A percentile compares a stretch with the other conserved stretches of the same genome.
Conservation (phyloP, 2,329 filamentous ascomycete species). For the Arachnomyces sp. region DNA sequence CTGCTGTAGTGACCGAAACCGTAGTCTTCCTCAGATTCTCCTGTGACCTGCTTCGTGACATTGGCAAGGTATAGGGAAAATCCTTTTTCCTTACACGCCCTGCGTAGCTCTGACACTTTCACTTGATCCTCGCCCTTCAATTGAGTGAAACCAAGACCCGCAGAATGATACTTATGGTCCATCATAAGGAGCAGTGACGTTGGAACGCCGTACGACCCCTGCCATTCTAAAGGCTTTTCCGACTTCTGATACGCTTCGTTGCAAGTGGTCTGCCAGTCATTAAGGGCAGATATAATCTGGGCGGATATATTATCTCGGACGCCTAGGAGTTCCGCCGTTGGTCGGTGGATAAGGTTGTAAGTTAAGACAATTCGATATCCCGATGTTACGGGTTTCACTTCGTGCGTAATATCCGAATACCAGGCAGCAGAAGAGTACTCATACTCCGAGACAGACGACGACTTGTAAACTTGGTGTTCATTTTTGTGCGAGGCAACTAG, state of each 20-base stretch:
- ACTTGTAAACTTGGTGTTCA: constrained; percentile 24
- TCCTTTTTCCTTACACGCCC: constrained; percentile 12
- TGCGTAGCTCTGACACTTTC: constrained; percentile 9
- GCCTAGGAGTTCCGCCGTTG: constrained; percentile 2
- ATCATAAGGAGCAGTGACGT: constrained; percentile 15
- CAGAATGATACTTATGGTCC: constrained; percentile 18
- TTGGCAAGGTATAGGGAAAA: constrained; percentile 19
- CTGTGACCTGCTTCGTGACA: constrained; percentile 13
- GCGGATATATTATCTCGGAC: neutral
- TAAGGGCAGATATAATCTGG: constrained; percentile 2
- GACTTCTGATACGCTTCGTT: neutral
- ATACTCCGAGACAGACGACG: constrained; percentile 21
- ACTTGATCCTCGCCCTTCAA: constrained; percentile 18
- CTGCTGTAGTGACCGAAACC: neutral
- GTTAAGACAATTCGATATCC: constrained; percentile 46
- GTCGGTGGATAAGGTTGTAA: constrained; percentile 42
- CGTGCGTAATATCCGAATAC: constrained; percentile 48
- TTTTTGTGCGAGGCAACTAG: constrained; percentile 35
- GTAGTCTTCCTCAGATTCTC: constrained; percentile 10
- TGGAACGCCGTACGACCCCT: constrained; percentile 3
- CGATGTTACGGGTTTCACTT: constrained; percentile 40
- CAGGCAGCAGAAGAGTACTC: constrained; percentile 21
- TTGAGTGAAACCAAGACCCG: constrained; percentile 13
- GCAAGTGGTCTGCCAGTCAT: constrained; percentile 5
- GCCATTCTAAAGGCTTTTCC: neutral